Evolutionary conservation across 371 early-diverging fungal species (phyloP).

Genomic region (Mucor mucedo): DNA sequence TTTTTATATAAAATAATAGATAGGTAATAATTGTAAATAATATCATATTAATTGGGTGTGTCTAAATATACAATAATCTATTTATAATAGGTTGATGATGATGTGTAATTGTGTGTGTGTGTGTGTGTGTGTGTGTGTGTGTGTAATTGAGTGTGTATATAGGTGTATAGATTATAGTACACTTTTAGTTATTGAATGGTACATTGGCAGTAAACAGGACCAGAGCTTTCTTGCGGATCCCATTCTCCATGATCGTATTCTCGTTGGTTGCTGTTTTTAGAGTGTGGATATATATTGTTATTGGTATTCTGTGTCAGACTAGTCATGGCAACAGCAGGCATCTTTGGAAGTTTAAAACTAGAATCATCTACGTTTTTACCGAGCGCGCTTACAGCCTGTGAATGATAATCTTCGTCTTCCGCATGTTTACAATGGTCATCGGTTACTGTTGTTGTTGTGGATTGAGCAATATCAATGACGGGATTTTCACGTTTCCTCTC

Average conservation of each 20-base stretch:
- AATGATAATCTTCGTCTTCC: slow-evolving; percentile 23
- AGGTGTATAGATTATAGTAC: slow-evolving; percentile 3
- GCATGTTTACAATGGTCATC: background rate
- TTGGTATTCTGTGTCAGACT: slow-evolving; percentile 10
- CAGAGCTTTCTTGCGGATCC: slow-evolving; percentile 26
- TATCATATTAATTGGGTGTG: too few relatives aligned
- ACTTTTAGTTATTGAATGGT: slow-evolving; percentile 32
- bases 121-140: too few relatives aligned
- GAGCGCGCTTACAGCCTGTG: slow-evolving; percentile 18
- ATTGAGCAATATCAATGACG: slow-evolving; percentile 6
- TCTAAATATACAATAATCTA: too few relatives aligned
- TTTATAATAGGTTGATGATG: background rate
- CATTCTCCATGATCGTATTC: slow-evolving; percentile 24
- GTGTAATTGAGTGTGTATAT: background rate
- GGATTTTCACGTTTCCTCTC: slow-evolving; percentile 35
- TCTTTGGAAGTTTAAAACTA: slow-evolving; percentile 25
- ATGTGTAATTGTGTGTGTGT: background rate
- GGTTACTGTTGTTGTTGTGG: slow-evolving; percentile 1
- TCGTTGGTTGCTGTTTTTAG: slow-evolving; percentile 3
- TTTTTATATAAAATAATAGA: too few relatives aligned
- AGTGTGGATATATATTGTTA: slow-evolving; percentile 15
- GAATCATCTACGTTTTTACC: slow-evolving; percentile 7
- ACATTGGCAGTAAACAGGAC: slow-evolving; percentile 45
- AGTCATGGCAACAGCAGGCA: slow-evolving; percentile 47
- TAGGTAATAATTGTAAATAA: background rate